Base-by-base conservation (phyloP, 495 filamentous ascomycete species). In the Aspergillus asperescens region DNA sequence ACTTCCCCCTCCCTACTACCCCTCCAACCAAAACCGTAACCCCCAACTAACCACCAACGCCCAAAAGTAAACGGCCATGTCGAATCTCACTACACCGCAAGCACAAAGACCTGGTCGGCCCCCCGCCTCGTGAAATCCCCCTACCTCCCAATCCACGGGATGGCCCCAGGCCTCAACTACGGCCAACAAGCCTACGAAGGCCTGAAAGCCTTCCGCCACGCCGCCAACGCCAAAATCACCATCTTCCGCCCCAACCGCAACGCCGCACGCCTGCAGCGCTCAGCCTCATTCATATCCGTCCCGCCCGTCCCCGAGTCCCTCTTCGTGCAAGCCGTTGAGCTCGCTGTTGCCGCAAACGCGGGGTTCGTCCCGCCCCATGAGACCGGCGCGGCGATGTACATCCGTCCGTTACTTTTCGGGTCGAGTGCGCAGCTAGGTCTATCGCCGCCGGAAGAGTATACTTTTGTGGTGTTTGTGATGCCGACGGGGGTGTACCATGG, bases 131-230 rank as follows among this genome's bases (percentile, higher is more conserved):
- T 95, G 50, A 64, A 74, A 15, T 85, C 89, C 58, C 90, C 90
- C 4, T 88, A 76, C 73, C 79, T 96, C 51, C 77, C 79, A 47
- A 80, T 96, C 60, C 91, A 95, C 69, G 90, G 90, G 54, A 89
- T 96, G 84, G 82, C 88, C 0, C 91, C 90, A 0, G 91, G 78
- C 28, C 79, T 96, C 37, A 96, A 96, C 76, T 96, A 96, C 64
- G 90, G 86, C 35, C 87, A 93, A 59, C 90, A 96, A 73, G 90
- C 88, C 41, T 96, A 91, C 77, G 90, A 96, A 60, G 90, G 90
- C 8, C 78, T 95, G 50, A 96, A 95, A 67, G 89, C 90, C 45
- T 94, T 95, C 78, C 88, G 91, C 29, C 77, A 78, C 28, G 72
- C 75, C 29, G 66, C 79, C 57, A 12, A 40, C 18, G 60, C 72